phyloP scores from a whole-genome alignment of 108 stramenopile genomes.

The Fragilariopsis cylindrus region DNA sequence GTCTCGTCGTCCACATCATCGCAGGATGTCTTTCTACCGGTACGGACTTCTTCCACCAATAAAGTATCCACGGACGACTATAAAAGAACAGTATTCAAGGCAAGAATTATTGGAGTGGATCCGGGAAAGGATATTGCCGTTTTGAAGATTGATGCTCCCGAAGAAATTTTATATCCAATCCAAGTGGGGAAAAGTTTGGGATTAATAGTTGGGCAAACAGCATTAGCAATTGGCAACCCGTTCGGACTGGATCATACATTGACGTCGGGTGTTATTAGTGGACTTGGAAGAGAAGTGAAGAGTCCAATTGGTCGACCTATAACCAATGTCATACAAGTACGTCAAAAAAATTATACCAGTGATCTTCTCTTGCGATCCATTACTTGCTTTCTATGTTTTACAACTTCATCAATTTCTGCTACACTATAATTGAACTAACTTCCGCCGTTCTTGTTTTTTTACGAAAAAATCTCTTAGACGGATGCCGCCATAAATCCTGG shows the following conservation, averaged over 20 bases:
- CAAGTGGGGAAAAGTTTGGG: conserved; percentile 58
- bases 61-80: conserved; percentile 22
- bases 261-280: conserved; percentile 76
- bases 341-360: background rate
- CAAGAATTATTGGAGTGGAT: conserved; percentile 84
- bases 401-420: no score
- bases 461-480: conserved; percentile 29
- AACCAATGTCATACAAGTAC: conserved; percentile 87
- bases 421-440: background rate
- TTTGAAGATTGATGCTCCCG: conserved; percentile 77
- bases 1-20: background rate
- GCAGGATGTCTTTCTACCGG: conserved; percentile 7
- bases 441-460: background rate
- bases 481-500: conserved; percentile 88
- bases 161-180: conserved; percentile 51
- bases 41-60: conserved; percentile 11
- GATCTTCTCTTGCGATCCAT: no score
- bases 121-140: conserved; percentile 95
- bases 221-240: conserved; percentile 93
- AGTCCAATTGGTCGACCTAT: conserved; percentile 92
- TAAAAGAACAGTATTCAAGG: conserved; percentile 68
- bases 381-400: no score
- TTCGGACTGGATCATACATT: conserved; percentile 94
- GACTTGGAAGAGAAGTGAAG: conserved; percentile 77
- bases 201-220: conserved; percentile 68